These are phyloP conservation scores for Alternaria consortialis DNA, from an alignment of 2,329 filamentous ascomycete species.

Conservation along the genomic window DNA sequence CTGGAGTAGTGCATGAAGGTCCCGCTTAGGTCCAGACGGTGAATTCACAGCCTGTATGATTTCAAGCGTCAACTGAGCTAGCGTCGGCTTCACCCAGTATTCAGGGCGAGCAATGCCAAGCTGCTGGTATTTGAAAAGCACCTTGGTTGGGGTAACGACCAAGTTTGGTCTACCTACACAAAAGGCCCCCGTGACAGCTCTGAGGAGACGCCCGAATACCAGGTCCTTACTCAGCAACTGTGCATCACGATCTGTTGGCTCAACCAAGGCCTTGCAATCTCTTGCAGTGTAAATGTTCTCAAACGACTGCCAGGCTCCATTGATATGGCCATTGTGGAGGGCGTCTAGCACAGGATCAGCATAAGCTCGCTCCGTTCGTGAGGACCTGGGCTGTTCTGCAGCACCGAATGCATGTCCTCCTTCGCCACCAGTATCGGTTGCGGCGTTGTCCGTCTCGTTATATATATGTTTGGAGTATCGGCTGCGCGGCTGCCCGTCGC, in stretches of 20 bases:
- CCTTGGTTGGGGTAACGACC: slow-evolving; percentile 32
- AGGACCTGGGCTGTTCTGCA: neutral
- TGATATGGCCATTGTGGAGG: slow-evolving; percentile 3
- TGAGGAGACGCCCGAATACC: slow-evolving; percentile 37
- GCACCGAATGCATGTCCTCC: neutral
- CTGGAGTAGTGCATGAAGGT: slow-evolving; percentile 29
- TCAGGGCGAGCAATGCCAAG: slow-evolving; percentile 35
- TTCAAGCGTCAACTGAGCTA: slow-evolving; percentile 38
- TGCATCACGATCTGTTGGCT: slow-evolving; percentile 32
- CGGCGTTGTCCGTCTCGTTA: neutral
- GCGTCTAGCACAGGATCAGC: neutral
- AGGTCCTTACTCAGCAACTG: slow-evolving; percentile 23
- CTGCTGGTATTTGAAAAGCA: slow-evolving; percentile 43
- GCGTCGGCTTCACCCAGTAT: slow-evolving; percentile 29
- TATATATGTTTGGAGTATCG: slow-evolving; percentile 32
- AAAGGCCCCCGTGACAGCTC: slow-evolving; percentile 25
- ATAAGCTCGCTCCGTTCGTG: neutral
- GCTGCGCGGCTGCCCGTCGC: neutral
- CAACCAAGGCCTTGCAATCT: slow-evolving; percentile 39
- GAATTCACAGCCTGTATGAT: slow-evolving; percentile 28
- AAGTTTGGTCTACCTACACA: slow-evolving; percentile 18
- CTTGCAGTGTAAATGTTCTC: slow-evolving; percentile 37
- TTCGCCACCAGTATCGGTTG: neutral
- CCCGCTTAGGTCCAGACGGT: slow-evolving; percentile 9
- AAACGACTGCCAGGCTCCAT: slow-evolving; percentile 43